phyloP scores from a whole-genome alignment of 2,329 filamentous ascomycete species.

The Diaporthe citrichinensis region DNA sequence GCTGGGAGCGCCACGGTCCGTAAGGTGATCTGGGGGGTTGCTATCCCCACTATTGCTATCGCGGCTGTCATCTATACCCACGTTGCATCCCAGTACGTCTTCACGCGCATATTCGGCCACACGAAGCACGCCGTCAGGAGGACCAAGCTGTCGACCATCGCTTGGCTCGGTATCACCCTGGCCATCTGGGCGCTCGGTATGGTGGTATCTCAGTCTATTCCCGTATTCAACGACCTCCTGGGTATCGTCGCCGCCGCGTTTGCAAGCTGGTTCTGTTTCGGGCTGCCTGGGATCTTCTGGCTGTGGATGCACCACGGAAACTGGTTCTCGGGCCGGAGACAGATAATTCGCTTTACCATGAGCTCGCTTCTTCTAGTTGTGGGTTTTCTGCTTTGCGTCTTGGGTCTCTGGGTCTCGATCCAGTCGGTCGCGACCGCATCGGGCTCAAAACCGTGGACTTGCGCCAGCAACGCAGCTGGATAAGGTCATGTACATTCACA shows the following conservation, averaged over 20 bases:
- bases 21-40: conserved; percentile 77
- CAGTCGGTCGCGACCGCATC: conserved; percentile 51
- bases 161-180: conserved; percentile 71
- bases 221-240: conserved; percentile 76
- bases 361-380: conserved; percentile 51
- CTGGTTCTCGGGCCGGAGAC: conserved; percentile 53
- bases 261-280: conserved; percentile 75
- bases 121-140: conserved; percentile 68
- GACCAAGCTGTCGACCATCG: conserved; percentile 63
- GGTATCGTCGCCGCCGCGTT: conserved; percentile 74
- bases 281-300: conserved; percentile 62
- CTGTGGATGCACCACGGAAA: conserved; percentile 61
- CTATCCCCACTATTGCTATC: conserved; percentile 78
- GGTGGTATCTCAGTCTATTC: conserved; percentile 78
- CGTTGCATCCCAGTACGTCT: conserved; percentile 76
- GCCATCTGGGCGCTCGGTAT: conserved; percentile 72
- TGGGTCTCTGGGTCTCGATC: conserved; percentile 57
- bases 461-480: conserved; percentile 46
- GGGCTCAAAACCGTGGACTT: conserved; percentile 53
- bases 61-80: conserved; percentile 79
- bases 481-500: neutral
- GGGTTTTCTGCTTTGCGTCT: conserved; percentile 53
- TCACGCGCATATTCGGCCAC: conserved; percentile 72
- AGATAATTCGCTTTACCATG: conserved; percentile 49
- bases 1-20: conserved; percentile 65